Evolutionary conservation across 106 monocot genomes (phyloP).

Genomic region (Dendrobium chrysotoxum): DNA sequence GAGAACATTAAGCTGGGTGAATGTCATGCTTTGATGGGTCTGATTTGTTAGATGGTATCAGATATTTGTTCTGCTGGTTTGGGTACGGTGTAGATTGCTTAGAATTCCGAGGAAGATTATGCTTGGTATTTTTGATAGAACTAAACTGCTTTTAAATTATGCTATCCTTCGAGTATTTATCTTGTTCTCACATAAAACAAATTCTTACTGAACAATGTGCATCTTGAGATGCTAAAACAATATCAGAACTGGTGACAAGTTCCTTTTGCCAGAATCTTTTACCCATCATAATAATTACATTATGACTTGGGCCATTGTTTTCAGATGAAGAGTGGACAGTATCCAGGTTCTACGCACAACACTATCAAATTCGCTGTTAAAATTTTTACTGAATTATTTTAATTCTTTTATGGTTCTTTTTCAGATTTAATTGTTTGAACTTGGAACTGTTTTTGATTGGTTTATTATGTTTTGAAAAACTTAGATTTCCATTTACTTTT

Average conservation of each 20-base stretch:
- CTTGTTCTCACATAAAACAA: not conserved
- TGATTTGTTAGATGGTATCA: too few species aligned
- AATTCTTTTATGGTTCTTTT: not conserved
- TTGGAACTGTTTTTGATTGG: not conserved
- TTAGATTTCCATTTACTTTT: constrained; percentile 6
- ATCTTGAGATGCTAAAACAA: not conserved
- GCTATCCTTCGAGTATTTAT: not conserved
- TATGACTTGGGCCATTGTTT: not conserved
- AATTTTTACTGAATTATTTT: not conserved
- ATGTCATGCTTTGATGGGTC: too few species aligned
- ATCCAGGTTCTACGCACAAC: not conserved
- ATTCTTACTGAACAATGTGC: not conserved
- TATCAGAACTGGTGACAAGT: not conserved
- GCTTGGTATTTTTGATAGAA: too few species aligned
- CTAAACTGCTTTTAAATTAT: not conserved
- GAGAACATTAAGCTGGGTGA: too few species aligned
- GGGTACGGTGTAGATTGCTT: too few species aligned
- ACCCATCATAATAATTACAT: not conserved
- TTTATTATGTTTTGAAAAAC: not conserved
- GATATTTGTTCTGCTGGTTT: too few species aligned
- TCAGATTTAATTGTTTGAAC: not conserved
- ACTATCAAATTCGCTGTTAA: not conserved
- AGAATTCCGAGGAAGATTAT: too few species aligned
- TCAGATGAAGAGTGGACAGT: not conserved
- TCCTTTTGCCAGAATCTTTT: not conserved